A percentile compares a stretch with the other conserved stretches of the same genome.
Conservation (phyloP, 805 yeast species). For the Vanderwaltozyma yarrowii region DNA sequence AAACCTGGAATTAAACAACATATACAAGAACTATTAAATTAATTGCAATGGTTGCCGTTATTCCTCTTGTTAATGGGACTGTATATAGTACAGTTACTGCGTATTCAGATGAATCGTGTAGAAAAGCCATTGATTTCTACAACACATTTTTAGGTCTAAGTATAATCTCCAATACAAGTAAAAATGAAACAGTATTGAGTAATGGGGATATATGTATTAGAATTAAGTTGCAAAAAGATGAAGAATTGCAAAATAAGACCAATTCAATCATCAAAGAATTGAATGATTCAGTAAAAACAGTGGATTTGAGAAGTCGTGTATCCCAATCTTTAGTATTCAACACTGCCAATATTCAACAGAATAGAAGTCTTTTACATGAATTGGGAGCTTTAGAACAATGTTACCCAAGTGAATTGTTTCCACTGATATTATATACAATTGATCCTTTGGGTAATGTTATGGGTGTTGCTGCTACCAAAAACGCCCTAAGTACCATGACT, state of each 20-base stretch:
- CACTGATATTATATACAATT: conserved; percentile 61
- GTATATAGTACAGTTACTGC: conserved; percentile 45
- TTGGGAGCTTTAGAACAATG: conserved; percentile 24
- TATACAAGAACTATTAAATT: too few species aligned
- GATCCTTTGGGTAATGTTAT: conserved; percentile 80
- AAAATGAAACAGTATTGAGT: conserved; percentile 5
- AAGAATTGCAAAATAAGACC: background rate
- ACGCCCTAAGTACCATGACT: conserved; percentile 43
- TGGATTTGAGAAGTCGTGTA: conserved; percentile 43
- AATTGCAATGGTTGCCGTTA: conserved; percentile 10
- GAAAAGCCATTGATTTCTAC: conserved; percentile 46
- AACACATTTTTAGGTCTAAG: conserved; percentile 14
- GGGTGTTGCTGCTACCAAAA: conserved; percentile 60
- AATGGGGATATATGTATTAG: conserved; percentile 19
- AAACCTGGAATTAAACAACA: too few species aligned
- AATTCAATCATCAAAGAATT: conserved; percentile 3
- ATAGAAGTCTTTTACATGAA: conserved; percentile 19
- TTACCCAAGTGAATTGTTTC: conserved; percentile 60
- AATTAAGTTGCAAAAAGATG: conserved; percentile 5
- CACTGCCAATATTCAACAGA: conserved; percentile 21
- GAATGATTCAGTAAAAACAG: conserved; percentile 14
- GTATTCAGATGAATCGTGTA: conserved; percentile 34
- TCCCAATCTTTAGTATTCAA: conserved; percentile 31
- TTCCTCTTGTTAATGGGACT: conserved; percentile 40
- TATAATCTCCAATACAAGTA: background rate